Evolutionary conservation across 345 rosid genomes (phyloP).

Genomic region (Pistacia integerrima): DNA sequence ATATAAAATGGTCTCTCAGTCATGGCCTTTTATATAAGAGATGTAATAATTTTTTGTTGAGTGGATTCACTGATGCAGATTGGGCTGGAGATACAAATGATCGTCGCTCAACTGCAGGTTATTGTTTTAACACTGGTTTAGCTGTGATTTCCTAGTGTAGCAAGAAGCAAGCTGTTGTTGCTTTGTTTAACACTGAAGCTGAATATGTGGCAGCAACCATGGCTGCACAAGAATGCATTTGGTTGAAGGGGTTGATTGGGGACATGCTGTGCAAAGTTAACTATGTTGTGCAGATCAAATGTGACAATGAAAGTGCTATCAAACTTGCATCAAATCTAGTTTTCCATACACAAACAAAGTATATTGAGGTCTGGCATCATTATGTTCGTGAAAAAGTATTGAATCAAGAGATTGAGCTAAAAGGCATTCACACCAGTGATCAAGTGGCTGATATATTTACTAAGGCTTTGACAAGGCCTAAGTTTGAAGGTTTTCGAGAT

Average conservation of each 20-base stretch:
- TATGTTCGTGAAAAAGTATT: constrained; percentile 2
- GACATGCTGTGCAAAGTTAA: neutral
- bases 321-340: neutral
- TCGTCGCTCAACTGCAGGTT: neutral
- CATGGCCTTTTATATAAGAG: neutral
- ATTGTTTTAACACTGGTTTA: neutral
- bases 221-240: constrained; percentile 8
- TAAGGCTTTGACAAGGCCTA: neutral
- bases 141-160: neutral
- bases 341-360: neutral
- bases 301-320: constrained; percentile 9
- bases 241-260: constrained; percentile 14
- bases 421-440: neutral
- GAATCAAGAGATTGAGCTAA: constrained; percentile 3
- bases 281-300: neutral
- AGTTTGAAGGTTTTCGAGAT: neutral
- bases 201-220: neutral
- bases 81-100: neutral
- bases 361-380: neutral
- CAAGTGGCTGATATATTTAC: neutral
- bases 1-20: neutral
- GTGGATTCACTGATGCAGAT: constrained; percentile 2
- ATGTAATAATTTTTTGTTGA: neutral
- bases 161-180: constrained; percentile 7
- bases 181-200: neutral